Evolutionary conservation across 371 early-diverging fungal species (phyloP), one percentile per base, ranked within the genome.

Genomic region (Actinomucor elegans): DNA sequence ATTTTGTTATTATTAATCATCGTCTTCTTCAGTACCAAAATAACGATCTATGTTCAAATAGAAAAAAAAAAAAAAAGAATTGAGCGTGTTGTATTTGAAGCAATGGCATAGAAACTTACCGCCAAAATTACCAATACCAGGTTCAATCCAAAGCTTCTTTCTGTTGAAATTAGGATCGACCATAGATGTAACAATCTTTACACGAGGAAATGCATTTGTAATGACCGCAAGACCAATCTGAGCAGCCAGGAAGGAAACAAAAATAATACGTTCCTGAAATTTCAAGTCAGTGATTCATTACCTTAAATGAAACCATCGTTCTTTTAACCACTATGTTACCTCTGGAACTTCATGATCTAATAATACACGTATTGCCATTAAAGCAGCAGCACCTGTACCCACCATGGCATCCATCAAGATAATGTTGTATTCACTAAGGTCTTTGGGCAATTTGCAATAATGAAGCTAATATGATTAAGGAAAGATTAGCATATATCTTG

Each of bases 301-400:
- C 14, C 1, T 18, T 12, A 23, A 35, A 29, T 10, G 41, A 37
- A 36, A n/a, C n/a, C n/a, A n/a, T n/a, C n/a, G 6, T 20, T 40
- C 6, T 15, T 33, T 10, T 15, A 2, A 29, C 1, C 7, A 2
- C 4, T 0, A 32, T 33, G 12, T 9, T 52, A 54, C 54, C 57
- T 92, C 90, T 0, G 86, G 85, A 3, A 94, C 92, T 47, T 87
- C 85, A 56, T 96, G 93, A 67, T 94, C 97, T 10, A 91, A 60
- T 50, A 94, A 66, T 20, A 94, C 92, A 21, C 93, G 86, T 28
- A 96, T 87, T 5, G 97, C 95, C 95, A 94, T 94, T 66, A 94
- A 52, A 3, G 91, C 94, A 10, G 92, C 91, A 9, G 94, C 97
- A 23, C 97, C 96, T 10, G 92, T 88, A 2, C 88, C 90, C 18